Evolutionary conservation across 2,329 filamentous ascomycete genomes (phyloP).

Genomic region (Coleophoma crateriformis): DNA sequence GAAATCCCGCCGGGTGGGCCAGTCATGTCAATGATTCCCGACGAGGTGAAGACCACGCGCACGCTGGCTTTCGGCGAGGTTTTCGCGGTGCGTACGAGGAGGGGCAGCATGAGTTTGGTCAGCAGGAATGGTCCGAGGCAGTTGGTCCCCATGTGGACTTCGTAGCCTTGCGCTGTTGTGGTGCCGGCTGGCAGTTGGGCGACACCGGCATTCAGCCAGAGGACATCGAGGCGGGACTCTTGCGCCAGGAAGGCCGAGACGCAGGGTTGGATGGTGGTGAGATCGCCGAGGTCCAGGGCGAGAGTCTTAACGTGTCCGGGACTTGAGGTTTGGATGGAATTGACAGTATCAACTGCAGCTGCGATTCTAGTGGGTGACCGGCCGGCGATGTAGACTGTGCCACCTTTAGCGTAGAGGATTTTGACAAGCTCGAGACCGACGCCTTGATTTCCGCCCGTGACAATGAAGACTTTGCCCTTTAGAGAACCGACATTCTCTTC

Average conservation of each 20-base stretch:
- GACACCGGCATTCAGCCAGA: constrained; percentile 33
- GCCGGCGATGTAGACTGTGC: constrained; percentile 35
- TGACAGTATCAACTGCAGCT: constrained; percentile 25
- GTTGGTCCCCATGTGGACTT: constrained; percentile 9
- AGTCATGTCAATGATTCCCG: constrained; percentile 1
- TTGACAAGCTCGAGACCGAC: constrained; percentile 30
- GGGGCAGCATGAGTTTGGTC: constrained; percentile 30
- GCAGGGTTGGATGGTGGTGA: constrained; percentile 28
- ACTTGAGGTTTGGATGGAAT: constrained; percentile 23
- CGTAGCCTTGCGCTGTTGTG: constrained; percentile 7
- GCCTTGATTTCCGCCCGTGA: constrained; percentile 31
- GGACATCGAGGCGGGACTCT: constrained; percentile 31
- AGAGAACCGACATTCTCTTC: constrained; percentile 32
- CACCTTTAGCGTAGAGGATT: constrained; percentile 33
- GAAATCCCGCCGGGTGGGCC: neutral
- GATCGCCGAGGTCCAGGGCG: constrained; percentile 30
- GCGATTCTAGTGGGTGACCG: constrained; percentile 30
- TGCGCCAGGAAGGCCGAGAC: constrained; percentile 26
- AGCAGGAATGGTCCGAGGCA: constrained; percentile 12
- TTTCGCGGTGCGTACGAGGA: constrained; percentile 22
- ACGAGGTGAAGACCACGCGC: constrained; percentile 10
- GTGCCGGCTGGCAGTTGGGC: constrained; percentile 18
- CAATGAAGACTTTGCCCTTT: constrained; percentile 30
- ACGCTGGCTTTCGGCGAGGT: neutral
- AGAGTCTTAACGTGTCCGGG: constrained; percentile 28